These are phyloP conservation scores for Fusarium miscanthi DNA, from an alignment of 2,329 filamentous ascomycete species.

Conservation along the genomic window DNA sequence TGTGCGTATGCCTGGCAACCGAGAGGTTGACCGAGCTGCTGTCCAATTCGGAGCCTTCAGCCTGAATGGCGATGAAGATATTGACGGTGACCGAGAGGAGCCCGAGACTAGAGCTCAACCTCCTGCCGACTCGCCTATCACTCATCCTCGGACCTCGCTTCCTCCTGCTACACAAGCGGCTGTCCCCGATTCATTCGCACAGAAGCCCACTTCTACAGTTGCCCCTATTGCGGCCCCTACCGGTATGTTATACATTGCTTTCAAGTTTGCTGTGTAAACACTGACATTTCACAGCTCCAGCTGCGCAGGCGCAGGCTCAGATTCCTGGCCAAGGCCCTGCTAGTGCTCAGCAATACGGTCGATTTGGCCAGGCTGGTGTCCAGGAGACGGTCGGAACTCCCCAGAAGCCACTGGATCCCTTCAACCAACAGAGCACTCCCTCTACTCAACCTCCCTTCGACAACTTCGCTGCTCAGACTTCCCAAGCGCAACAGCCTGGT, in stretches of 20 bases:
- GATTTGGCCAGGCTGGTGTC: constrained; percentile 71
- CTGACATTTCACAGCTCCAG: constrained; percentile 37
- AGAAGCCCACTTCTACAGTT: constrained; percentile 63
- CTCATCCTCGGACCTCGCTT: constrained; percentile 85
- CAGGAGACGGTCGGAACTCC: constrained; percentile 69
- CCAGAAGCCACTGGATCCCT: constrained; percentile 90
- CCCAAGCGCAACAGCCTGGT: constrained; percentile 70
- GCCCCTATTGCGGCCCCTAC: constrained; percentile 52
- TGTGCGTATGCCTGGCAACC: constrained; percentile 97
- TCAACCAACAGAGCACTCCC: constrained; percentile 75
- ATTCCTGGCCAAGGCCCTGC: constrained; percentile 60
- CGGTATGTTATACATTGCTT: constrained; percentile 42
- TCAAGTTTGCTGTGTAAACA: background rate
- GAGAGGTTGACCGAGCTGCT: constrained; percentile 89
- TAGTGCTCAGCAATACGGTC: constrained; percentile 74
- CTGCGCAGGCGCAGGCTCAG: constrained; percentile 56
- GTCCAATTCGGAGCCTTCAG: constrained; percentile 98
- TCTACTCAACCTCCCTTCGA: constrained; percentile 69
- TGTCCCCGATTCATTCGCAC: constrained; percentile 66
- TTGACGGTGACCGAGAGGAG: constrained; percentile 95
- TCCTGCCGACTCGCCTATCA: constrained; percentile 89
- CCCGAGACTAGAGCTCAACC: constrained; percentile 94
- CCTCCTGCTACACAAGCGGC: constrained; percentile 75
- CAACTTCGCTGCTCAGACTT: constrained; percentile 67
- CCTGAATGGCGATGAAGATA: constrained; percentile 86